These are phyloP conservation scores for Fusarium sp. DNA, from an alignment of 2,329 filamentous ascomycete genomes.

Conservation along the genomic window DNA sequence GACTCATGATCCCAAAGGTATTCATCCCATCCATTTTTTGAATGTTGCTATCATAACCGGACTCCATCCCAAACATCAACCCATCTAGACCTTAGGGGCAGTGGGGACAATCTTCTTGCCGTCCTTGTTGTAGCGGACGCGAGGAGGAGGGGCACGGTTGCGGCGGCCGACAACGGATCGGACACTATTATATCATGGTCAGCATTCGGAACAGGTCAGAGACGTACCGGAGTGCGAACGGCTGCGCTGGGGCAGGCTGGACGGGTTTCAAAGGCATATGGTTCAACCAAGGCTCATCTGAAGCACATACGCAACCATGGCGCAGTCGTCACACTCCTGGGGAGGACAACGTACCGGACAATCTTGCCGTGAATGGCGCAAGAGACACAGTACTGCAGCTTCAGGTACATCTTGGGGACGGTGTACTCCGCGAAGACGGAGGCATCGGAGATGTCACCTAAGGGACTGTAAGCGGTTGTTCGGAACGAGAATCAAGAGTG, in stretches of 20 bases:
- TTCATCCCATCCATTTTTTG: constrained; percentile 55
- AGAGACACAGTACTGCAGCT: constrained; percentile 99
- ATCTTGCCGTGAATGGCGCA: constrained; percentile 99
- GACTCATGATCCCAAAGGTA: constrained; percentile 52
- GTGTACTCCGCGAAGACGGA: constrained; percentile 99
- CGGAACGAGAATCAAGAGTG: too few species aligned
- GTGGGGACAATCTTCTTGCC: constrained; percentile 99
- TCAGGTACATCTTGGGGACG: constrained; percentile 99
- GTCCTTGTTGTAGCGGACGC: constrained; percentile 99
- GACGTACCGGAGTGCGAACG: constrained; percentile 46
- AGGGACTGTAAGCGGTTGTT: constrained; percentile 35
- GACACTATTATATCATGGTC: constrained; percentile 77
- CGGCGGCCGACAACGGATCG: constrained; percentile 96
- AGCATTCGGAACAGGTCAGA: constrained; percentile 47
- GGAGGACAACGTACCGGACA: constrained; percentile 89
- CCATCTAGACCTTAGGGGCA: constrained; percentile 57
- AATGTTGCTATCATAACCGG: constrained; percentile 57
- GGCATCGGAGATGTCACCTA: constrained; percentile 99
- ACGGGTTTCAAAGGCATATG: constrained; percentile 50
- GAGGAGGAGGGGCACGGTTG: constrained; percentile 97
- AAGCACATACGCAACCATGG: constrained; percentile 62
- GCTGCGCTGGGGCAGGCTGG: constrained; percentile 36
- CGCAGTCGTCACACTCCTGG: constrained; percentile 71
- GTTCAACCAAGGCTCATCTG: constrained; percentile 73
- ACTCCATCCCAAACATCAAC: constrained; percentile 55